A percentile compares a stretch with the other conserved stretches of the same genome.
phyloP scores from a whole-genome alignment of 352 stramenopile genomes.

The Globisporangium apiculatum region DNA sequence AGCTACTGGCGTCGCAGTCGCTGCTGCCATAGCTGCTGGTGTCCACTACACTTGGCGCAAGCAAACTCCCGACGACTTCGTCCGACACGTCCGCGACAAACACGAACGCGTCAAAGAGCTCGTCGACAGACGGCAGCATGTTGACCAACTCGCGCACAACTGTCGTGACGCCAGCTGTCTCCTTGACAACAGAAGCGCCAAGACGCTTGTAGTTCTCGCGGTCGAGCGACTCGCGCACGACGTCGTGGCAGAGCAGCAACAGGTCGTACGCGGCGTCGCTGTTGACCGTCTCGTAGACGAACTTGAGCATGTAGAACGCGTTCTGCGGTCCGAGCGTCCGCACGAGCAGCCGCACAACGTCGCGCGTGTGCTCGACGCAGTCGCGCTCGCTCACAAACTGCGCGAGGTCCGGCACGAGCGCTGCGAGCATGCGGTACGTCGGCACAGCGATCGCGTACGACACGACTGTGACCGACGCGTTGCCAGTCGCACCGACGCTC shows the following conservation, averaged over 20 bases:
- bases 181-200: constrained; percentile 28
- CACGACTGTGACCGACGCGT: constrained; percentile 46
- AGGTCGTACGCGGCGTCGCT: constrained; percentile 65
- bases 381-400: constrained; percentile 47
- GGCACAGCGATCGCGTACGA: constrained; percentile 64
- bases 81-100: constrained; percentile 59
- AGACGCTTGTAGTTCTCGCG: constrained; percentile 52
- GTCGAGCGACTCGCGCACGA: constrained; percentile 54
- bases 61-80: constrained; percentile 34
- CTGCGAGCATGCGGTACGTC: constrained; percentile 49
- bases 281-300: constrained; percentile 62
- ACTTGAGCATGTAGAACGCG: constrained; percentile 66
- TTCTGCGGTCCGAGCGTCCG: constrained; percentile 62
- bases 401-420: constrained; percentile 37
- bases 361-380: constrained; percentile 37
- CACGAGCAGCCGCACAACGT: constrained; percentile 43
- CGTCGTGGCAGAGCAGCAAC: constrained; percentile 57
- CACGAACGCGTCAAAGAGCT: constrained; percentile 43
- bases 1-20: no score
- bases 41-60: neutral
- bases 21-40: neutral
- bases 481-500: constrained; percentile 49
- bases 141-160: constrained; percentile 40
- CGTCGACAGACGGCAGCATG: constrained; percentile 57
- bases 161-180: constrained; percentile 31